Base-by-base conservation (phyloP, 2,329 filamentous ascomycete genomes). In the Salinomyces thailandicus region DNA sequence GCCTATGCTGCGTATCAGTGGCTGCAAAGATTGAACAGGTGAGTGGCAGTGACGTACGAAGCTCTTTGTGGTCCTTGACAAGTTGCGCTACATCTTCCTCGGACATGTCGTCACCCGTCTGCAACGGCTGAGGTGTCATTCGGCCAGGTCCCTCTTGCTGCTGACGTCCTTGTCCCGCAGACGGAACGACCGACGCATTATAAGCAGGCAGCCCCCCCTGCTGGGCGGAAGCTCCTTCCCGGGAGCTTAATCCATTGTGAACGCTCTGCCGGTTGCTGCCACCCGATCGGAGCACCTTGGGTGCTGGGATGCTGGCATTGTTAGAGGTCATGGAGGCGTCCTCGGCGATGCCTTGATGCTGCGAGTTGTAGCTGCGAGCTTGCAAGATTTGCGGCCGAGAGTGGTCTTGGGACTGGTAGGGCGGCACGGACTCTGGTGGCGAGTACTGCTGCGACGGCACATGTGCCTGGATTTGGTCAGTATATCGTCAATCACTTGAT, bases 1-100 rank as follows among this genome's bases (percentile, higher is more conserved):
- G 54, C 91, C 87, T 94, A 35, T 41, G 41, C n/a, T 31, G 18
- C 18, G 27, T 16, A 39, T 52, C 22, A 51, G 46, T 31, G 31
- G 18, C 8, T 30, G 27, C 15, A 13, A 6, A 14, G n/a, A 6
- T 16, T 6, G n/a, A 24, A 19, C 6, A 18, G 15, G 5, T 27
- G 20, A 12, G 33, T 6, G 19, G 30, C 15, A 22, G 14, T 24
- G 29, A 48, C 64, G 59, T 55, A 70, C 67, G 63, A 42, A 70
- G 50, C 39, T 68, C 62, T 33, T 68, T 67, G 44, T 69, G 64
- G 19, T 71, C 67, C 41, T 68, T 69, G 36, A 64, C 48, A 46
- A 71, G 49, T 45, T 67, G 61, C 18, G 54, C 54, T 26, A 67
- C 50, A 13, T 69, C 66, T 12, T 69, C 67, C 8, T 68, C 64